Evolutionary conservation across 179 eudicot genomes (phyloP).

Genomic region (Spinacia oleracea): DNA sequence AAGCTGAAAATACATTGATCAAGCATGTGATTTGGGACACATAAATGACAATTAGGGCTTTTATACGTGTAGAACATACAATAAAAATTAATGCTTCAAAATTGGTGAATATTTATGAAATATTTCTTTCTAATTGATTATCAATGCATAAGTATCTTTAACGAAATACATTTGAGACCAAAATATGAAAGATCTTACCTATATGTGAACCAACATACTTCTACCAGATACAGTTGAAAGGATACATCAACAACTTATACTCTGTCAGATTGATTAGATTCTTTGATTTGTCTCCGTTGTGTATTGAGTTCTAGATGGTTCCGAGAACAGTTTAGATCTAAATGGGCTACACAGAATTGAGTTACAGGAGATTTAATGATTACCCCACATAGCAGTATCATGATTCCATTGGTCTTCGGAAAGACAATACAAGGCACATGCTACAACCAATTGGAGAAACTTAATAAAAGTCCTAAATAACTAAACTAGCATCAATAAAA

Average conservation of each 20-base stretch:
- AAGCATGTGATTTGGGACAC: neutral
- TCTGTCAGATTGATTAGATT: constrained; percentile 7
- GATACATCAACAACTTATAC: constrained; percentile 8
- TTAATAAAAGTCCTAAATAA: neutral
- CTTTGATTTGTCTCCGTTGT: neutral
- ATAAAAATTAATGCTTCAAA: neutral
- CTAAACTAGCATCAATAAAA: constrained; percentile 12
- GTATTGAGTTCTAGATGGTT: neutral
- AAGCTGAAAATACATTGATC: neutral
- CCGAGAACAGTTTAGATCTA: constrained; percentile 1
- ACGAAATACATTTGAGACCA: neutral
- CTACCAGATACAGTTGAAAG: neutral
- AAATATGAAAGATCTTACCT: neutral
- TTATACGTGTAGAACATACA: neutral
- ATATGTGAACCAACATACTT: neutral
- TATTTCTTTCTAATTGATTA: neutral
- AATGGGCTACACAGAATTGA: constrained; percentile 6
- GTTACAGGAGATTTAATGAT: constrained; percentile 13
- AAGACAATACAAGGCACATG: constrained; percentile 17
- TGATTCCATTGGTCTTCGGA: constrained; percentile 6
- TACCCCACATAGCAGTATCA: constrained; percentile 10
- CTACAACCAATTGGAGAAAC: constrained; percentile 9
- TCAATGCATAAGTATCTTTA: neutral
- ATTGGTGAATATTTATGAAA: neutral
- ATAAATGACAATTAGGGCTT: constrained; percentile 12